These are phyloP conservation scores for Tylopilus balloui DNA, from an alignment of 768 basidiomycete genomes.

Conservation along the genomic window DNA sequence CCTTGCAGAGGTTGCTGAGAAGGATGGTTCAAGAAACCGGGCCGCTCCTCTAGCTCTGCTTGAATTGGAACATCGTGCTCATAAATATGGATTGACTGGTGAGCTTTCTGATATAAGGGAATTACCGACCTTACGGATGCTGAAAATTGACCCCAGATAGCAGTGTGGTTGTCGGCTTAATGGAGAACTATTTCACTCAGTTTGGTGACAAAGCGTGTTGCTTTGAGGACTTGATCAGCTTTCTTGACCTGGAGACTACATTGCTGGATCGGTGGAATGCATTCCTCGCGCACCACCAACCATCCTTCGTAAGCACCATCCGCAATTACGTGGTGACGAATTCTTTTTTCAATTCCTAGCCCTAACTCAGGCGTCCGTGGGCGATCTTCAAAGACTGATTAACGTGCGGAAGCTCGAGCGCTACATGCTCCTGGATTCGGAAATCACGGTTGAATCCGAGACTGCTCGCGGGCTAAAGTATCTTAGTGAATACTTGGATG, in stretches of 20 bases:
- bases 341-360: constrained; percentile 16
- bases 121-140: neutral
- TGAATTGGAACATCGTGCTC: constrained; percentile 66
- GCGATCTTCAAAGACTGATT: constrained; percentile 61
- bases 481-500: constrained; percentile 58
- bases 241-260: constrained; percentile 47
- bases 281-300: constrained; percentile 46
- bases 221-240: constrained; percentile 79
- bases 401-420: constrained; percentile 76
- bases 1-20: constrained; percentile 51
- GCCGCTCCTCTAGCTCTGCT: constrained; percentile 69
- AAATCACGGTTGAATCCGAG: constrained; percentile 58
- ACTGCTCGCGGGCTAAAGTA: constrained; percentile 47
- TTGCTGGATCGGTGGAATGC: constrained; percentile 48
- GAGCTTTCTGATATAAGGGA: constrained; percentile 12
- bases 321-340: constrained; percentile 5
- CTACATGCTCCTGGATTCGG: constrained; percentile 44
- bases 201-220: constrained; percentile 83
- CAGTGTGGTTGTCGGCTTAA: constrained; percentile 39
- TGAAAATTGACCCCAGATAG: constrained; percentile 37
- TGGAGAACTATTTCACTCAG: constrained; percentile 64
- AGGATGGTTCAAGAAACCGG: constrained; percentile 70
- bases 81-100: constrained; percentile 43
- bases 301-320: constrained; percentile 43
- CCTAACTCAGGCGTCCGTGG: constrained; percentile 40